Percentiles rank a stretch among this genome's conserved stretches.
Evolutionary conservation across 352 stramenopile species (phyloP).

Genomic region (Pythium myriotylum): DNA sequence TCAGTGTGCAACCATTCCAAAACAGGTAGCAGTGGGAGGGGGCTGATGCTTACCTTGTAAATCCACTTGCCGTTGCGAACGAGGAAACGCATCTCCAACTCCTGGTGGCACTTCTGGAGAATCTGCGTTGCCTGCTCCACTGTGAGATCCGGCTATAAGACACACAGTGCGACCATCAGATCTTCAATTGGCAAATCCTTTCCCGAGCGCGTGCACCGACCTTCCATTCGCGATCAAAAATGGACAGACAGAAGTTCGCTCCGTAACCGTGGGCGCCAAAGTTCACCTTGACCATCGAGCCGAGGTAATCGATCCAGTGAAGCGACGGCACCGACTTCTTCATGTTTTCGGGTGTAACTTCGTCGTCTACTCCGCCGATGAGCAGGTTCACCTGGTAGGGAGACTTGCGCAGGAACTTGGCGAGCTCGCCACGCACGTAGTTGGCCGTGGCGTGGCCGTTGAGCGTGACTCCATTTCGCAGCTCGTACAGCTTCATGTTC

Average conservation of each 20-base stretch:
- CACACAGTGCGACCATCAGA: background rate
- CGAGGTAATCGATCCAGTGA: constrained; percentile 91
- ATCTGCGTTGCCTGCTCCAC: constrained; percentile 75
- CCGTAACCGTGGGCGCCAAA: constrained; percentile 87
- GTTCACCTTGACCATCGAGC: constrained; percentile 85
- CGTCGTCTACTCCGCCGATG: constrained; percentile 69
- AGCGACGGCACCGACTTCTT: constrained; percentile 59
- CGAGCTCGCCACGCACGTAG: constrained; percentile 82
- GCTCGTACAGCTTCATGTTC: constrained; percentile 92
- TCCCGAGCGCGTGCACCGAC: constrained; percentile 23
- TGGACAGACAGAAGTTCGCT: constrained; percentile 83
- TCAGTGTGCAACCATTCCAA: no score
- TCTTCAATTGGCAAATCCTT: background rate
- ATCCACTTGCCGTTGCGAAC: constrained; percentile 87
- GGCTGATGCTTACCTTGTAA: constrained; percentile 53
- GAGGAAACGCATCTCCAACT: constrained; percentile 85
- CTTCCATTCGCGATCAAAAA: constrained; percentile 89
- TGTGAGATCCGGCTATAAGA: constrained; percentile 67
- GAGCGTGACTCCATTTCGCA: constrained; percentile 86
- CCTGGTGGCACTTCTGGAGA: constrained; percentile 76
- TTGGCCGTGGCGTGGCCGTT: constrained; percentile 81
- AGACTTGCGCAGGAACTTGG: constrained; percentile 76
- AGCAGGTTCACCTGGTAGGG: constrained; percentile 89
- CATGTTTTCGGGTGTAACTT: constrained; percentile 31
- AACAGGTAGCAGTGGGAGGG: no score